These are phyloP conservation scores for Pseudocercospora ulei DNA, from an alignment of 2,329 filamentous ascomycete species.

Conservation along the genomic window DNA sequence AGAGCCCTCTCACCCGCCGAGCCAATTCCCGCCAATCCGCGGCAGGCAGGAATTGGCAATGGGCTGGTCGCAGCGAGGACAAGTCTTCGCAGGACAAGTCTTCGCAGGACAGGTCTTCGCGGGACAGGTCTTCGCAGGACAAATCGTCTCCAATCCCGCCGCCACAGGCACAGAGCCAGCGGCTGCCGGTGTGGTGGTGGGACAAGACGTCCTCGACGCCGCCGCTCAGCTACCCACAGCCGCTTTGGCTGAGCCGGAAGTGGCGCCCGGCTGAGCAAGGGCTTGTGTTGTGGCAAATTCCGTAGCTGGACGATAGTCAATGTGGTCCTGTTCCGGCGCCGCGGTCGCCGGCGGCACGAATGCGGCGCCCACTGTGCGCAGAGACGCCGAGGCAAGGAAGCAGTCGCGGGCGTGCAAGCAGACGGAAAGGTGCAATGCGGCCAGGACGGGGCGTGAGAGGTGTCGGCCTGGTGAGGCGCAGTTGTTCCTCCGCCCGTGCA, in stretches of 20 bases:
- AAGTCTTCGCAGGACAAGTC: too few species aligned
- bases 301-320: too few species aligned
- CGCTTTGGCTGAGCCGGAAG: conserved; percentile 6
- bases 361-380: conserved; percentile 1
- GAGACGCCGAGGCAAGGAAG: background rate
- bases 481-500: background rate
- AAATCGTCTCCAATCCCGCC: background rate
- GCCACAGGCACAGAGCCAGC: conserved; percentile 8
- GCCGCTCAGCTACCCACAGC: conserved; percentile 3
- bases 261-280: conserved; percentile 7
- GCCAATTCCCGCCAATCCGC: background rate
- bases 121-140: too few species aligned
- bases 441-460: conserved; percentile 8
- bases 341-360: background rate
- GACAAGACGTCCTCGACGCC: background rate
- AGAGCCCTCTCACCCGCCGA: conserved; percentile 7
- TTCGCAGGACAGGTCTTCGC: too few species aligned
- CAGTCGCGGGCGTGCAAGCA: conserved; percentile 1
- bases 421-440: conserved; percentile 3
- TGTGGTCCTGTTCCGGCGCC: background rate
- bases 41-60: background rate
- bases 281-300: conserved; percentile 4
- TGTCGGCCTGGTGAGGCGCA: conserved; percentile 9
- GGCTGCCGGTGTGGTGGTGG: conserved; percentile 1
- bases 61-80: background rate